Evolutionary conservation across 805 yeast species (phyloP).

Genomic region (Saccharomycodes ludwigii): DNA sequence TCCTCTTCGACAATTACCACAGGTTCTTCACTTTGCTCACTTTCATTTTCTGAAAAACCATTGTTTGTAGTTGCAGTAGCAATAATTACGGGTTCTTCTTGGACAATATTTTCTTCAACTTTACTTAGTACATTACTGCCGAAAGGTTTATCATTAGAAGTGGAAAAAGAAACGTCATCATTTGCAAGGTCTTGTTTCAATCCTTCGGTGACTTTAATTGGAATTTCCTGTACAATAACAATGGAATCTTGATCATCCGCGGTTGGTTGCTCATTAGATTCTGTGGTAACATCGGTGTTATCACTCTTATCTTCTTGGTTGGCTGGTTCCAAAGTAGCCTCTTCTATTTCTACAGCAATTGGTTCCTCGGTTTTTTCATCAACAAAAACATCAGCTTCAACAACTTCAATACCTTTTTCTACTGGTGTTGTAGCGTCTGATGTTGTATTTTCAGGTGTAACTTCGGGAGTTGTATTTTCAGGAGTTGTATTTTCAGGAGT

Average conservation of each 20-base stretch:
- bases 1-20: constrained; percentile 52
- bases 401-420: too few relatives aligned
- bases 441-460: too few relatives aligned
- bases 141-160: background rate
- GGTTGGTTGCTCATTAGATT: background rate
- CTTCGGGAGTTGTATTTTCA: too few relatives aligned
- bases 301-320: background rate
- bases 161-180: background rate
- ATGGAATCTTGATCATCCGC: constrained; percentile 1
- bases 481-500: too few relatives aligned
- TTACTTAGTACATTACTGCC: too few relatives aligned
- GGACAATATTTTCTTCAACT: background rate
- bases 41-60: too few relatives aligned
- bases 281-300: background rate
- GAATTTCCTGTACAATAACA: background rate
- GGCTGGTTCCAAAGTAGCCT: background rate
- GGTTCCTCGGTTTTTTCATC: constrained; percentile 1
- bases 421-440: too few relatives aligned
- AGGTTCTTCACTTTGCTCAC: constrained; percentile 31
- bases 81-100: constrained; percentile 5
- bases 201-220: background rate
- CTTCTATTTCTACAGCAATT: background rate
- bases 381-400: too few relatives aligned
- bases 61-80: too few relatives aligned
- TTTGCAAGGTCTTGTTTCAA: background rate